Base-by-base conservation (phyloP, 106 monocot species). In the Hemerocallis citrina region DNA sequence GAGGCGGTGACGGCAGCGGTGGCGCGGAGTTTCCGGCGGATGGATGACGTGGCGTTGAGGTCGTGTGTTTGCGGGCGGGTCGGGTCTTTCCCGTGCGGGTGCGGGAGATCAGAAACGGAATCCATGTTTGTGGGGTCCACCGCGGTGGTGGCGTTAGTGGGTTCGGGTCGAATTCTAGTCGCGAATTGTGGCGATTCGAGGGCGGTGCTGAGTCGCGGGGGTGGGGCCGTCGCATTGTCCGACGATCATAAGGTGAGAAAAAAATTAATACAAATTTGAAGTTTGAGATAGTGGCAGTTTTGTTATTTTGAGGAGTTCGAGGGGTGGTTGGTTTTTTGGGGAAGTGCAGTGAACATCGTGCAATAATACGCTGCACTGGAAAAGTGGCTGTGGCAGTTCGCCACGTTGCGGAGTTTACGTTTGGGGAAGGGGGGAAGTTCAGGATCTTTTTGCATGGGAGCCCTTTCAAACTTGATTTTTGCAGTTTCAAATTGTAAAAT, bases 171-270 rank as follows among this genome's bases (percentile, higher is more conserved):
- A 21, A 5, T 79, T 7, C 43, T 79, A 21, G 68, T 79, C 8
- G 79, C 79, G 20, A 79, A 79, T 54, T 73, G 73, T 47, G 79
- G 79, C 19, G 70, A 70, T 19, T 70, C 70, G 0, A 46, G 70
- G 61, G 70, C 70, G 5, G 70, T 70, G 41, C 80, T 92, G 64
- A 68, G 83, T 70, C 86, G 87, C 33, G 77, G 51, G 0, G 77
- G 86, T 40, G 52, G 32, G 2, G 74, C 84, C 40, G 33, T 80
- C 41, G 77, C 92, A 14, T 75, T 92, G 33, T 92, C 87, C n/a
- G 23, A 22, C 30, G 92, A 92, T 62, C 92, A 92, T 56, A 92
- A 87, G 87, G 92, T 92, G 24, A 10, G 1, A 27, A 54, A 54
- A 16, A 12, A 5, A 21, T 34, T 14, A 16, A 31, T 55, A 2